Evolutionary conservation across 2,329 filamentous ascomycete species (phyloP), one percentile per base, ranked within the genome.

Genomic region (Xylaria sp.): DNA sequence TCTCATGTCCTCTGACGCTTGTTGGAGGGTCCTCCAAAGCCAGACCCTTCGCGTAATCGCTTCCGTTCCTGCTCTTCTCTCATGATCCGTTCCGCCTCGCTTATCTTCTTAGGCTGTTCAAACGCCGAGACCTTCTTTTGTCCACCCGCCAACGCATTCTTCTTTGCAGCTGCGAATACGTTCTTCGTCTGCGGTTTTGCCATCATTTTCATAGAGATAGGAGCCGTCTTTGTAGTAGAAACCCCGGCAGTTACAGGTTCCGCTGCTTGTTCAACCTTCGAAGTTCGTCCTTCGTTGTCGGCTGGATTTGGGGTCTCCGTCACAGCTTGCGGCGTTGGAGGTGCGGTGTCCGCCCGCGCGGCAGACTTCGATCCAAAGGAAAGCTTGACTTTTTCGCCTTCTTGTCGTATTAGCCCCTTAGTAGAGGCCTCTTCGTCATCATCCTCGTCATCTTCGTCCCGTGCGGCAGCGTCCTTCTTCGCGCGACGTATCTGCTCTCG

Each of bases 61-160:
- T 93, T 94, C 71, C 86, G 84, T 73, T 93, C 91, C 80, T 93
- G 85, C 76, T 94, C 92, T 74, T 92, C 91, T 79, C 91, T 93
- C 94, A 97, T 97, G 75, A 96, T 97, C 61, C 91, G 87, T 80
- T 95, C 93, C 3, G 90, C 91, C 77, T 97, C 93, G 75, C 92
- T 95, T 87, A 97, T 95, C 75, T 92, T 96, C 84, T 92, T 93
- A 1, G 89, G 90, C 63, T 86, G 86, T 69, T 89, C 88, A 3
- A 87, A 81, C 12, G 83, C 85, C 36, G 81, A 74, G 0, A 78
- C 70, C 77, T 93, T 93, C 79, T 93, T 93, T 3, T 85, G 82
- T 1, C 87, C 85, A 0, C 82, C 81, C 0, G 79, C 78, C 1
- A 93, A 81, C 0, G 90, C 89, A 71, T 94, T 95, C 82, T 93